Evolutionary conservation across 768 basidiomycete genomes (phyloP).

Genomic region (Tylopilus intermedius): DNA sequence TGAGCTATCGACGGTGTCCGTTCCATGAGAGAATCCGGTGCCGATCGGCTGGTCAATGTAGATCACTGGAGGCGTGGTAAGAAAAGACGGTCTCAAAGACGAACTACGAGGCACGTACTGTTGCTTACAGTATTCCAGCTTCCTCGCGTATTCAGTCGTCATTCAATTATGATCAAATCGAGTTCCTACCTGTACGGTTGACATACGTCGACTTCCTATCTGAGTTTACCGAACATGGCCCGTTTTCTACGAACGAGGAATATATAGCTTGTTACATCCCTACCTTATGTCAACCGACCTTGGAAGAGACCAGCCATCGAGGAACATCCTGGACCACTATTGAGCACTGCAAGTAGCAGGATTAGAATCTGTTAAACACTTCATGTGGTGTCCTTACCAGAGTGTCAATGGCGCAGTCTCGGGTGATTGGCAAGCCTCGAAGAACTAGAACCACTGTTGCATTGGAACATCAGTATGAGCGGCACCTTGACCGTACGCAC

Average conservation of each 20-base stretch:
- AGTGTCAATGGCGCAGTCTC: slow-evolving; percentile 63
- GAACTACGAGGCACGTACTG: slow-evolving; percentile 36
- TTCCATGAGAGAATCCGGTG: slow-evolving; percentile 59
- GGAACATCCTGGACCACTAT: slow-evolving; percentile 59
- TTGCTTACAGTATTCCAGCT: slow-evolving; percentile 71
- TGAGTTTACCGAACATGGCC: slow-evolving; percentile 56
- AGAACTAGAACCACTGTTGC: slow-evolving; percentile 69
- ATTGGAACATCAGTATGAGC: slow-evolving; percentile 1
- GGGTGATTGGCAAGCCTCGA: slow-evolving; percentile 55
- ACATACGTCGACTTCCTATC: slow-evolving; percentile 45
- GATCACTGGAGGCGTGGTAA: slow-evolving; percentile 41
- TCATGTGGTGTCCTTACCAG: slow-evolving; percentile 37
- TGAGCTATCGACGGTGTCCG: slow-evolving; percentile 46
- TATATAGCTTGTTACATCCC: not conserved
- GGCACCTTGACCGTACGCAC: slow-evolving; percentile 2
- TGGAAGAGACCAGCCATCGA: slow-evolving; percentile 65
- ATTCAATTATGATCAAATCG: not conserved
- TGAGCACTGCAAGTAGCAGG: slow-evolving; percentile 35
- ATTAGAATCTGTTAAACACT: not conserved
- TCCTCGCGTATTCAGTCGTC: not conserved
- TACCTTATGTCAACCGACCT: slow-evolving; percentile 30
- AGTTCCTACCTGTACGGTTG: slow-evolving; percentile 54
- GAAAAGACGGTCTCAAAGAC: not conserved
- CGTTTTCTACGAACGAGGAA: slow-evolving; percentile 44
- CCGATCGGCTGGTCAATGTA: slow-evolving; percentile 70